These are phyloP conservation scores for Hemileia vastatrix DNA, from an alignment of 1,284 basidiomycete genomes.

Conservation along the genomic window DNA sequence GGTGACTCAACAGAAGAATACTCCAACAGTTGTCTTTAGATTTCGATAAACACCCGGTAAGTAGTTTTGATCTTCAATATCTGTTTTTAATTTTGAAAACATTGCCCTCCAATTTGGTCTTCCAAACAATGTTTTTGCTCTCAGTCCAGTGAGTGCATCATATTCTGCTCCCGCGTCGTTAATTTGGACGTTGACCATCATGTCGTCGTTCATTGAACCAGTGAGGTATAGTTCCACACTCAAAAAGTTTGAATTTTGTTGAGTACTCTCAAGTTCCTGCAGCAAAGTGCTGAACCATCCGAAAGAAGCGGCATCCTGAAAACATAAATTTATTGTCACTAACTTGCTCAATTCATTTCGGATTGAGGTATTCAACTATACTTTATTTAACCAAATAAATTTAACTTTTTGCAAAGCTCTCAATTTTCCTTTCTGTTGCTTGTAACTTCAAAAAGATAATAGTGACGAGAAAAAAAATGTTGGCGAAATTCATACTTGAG, in stretches of 20 bases:
- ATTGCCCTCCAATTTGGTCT: conserved; percentile 74
- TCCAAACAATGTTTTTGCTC: conserved; percentile 74
- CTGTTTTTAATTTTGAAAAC: conserved; percentile 59
- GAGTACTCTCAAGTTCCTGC: conserved; percentile 67
- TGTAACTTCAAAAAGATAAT: conserved; percentile 50
- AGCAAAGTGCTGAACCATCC: conserved; percentile 83
- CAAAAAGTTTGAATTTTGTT: conserved; percentile 68
- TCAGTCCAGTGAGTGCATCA: conserved; percentile 72
- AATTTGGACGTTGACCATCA: conserved; percentile 79
- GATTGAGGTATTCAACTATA: neutral
- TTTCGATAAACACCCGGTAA: conserved; percentile 64
- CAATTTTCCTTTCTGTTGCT: conserved; percentile 62
- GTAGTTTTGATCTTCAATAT: conserved; percentile 67
- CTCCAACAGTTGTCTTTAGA: conserved; percentile 67
- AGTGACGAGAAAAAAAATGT: neutral
- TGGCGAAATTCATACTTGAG: neutral
- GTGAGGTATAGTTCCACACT: conserved; percentile 82
- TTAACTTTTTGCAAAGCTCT: conserved; percentile 71
- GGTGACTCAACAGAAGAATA: conserved; percentile 39
- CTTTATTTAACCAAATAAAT: conserved; percentile 79
- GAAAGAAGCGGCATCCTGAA: conserved; percentile 54
- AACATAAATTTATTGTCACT: neutral
- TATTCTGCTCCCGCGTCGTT: conserved; percentile 54
- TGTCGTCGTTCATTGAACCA: conserved; percentile 69
- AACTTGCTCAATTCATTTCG: neutral